Evolutionary conservation across 129 eudicot genomes (phyloP), one percentile per base, ranked within the genome.

Genomic region (Helianthus annuus): DNA sequence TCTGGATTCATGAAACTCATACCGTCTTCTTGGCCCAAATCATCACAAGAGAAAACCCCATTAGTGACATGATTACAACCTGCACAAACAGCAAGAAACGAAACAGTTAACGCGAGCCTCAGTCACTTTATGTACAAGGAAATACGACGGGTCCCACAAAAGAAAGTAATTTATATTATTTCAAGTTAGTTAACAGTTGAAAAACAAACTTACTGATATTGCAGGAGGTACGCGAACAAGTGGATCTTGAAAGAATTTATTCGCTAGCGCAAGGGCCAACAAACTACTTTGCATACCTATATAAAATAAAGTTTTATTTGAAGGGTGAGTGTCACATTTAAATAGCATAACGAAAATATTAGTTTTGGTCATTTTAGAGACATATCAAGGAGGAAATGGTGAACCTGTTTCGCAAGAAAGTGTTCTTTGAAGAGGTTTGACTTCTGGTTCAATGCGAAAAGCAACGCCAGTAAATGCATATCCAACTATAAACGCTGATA

Each of bases 271-370:
- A n/a, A n/a, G n/a, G n/a, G n/a, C n/a, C n/a, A n/a, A n/a, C n/a
- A n/a, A n/a, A n/a, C n/a, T n/a, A n/a, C 98, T 94, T 76, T 94
- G 98, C 98, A 94, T 94, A 63, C 98, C 98, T 93, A 45, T 57
- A 70, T n/a, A 11, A 15, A 17, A 27, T 6, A 16, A 13, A 63
- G 7, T 40, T 16, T 16, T 5, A 9, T 64, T 38, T 48, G 10
- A 48, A 13, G 62, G 53, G 22, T 16, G n/a, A 73, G 51, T 4
- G 53, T 36, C 42, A 46, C 42, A n/a, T n/a, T n/a, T n/a, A n/a
- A n/a, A n/a, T n/a, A n/a, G 4, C 4, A 6, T 27, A 57, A 57
- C 14, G 22, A 22, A 22, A 2, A 55, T 57, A 57, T 57, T 2
- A 57, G 10, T 10, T 56, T 10, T 57, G 27, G 42, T 24, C 2